Percentiles rank a stretch among this genome's conserved stretches.
phyloP scores from a whole-genome alignment of 371 early-diverging fungal species.

The Actinomucor elegans region DNA sequence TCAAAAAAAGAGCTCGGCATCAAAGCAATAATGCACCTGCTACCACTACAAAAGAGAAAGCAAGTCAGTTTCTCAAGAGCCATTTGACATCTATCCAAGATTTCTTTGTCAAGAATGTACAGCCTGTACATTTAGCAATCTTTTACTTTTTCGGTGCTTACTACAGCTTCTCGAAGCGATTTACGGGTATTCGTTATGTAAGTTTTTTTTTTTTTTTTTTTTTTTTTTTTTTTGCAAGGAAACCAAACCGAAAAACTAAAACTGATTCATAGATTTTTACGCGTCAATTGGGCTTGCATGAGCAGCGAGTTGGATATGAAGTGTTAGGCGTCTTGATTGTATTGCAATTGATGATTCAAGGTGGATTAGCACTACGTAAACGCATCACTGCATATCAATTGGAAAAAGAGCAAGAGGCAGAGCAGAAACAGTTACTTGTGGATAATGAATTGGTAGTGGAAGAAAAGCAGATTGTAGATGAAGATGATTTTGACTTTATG shows the following conservation, averaged over 20 bases:
- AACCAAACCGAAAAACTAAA: not conserved
- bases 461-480: slow-evolving; percentile 18
- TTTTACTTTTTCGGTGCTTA: slow-evolving; percentile 85
- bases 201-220: no score
- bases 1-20: slow-evolving; percentile 40
- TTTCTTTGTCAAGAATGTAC: slow-evolving; percentile 40
- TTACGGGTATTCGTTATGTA: slow-evolving; percentile 78
- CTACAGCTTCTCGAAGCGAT: slow-evolving; percentile 76
- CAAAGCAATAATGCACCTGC: not conserved
- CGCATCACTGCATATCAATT: slow-evolving; percentile 16
- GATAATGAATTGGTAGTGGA: slow-evolving; percentile 2
- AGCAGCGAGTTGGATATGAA: slow-evolving; percentile 81
- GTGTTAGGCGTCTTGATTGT: slow-evolving; percentile 79
- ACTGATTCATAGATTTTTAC: slow-evolving; percentile 60
- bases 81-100: slow-evolving; percentile 34
- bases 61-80: not conserved
- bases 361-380: slow-evolving; percentile 37
- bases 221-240: not conserved
- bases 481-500: slow-evolving; percentile 48
- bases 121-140: slow-evolving; percentile 71
- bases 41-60: slow-evolving; percentile 2
- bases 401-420: slow-evolving; percentile 13
- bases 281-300: slow-evolving; percentile 71
- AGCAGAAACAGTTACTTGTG: not conserved
- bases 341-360: slow-evolving; percentile 65